A percentile compares a stretch with the other conserved stretches of the same genome.
Evolutionary conservation across 2,329 filamentous ascomycete species (phyloP).

Genomic region (Coniella vitis): DNA sequence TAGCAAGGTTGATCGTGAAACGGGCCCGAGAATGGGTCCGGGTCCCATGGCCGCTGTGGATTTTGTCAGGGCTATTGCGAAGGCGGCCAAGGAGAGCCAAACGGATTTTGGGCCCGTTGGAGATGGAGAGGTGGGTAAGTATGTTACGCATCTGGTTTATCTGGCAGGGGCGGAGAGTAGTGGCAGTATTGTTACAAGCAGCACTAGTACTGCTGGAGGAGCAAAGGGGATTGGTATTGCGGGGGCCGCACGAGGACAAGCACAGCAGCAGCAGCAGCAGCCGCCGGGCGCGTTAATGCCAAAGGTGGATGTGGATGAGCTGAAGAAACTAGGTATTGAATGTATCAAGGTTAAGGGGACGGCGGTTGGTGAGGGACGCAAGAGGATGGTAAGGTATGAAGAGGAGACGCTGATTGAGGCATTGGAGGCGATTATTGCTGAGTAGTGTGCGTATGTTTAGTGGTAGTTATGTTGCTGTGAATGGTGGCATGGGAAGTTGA

Average conservation of each 20-base stretch:
- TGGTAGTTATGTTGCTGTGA: no score
- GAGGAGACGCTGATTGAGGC: conserved; percentile 66
- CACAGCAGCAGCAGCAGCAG: no score
- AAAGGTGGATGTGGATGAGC: conserved; percentile 56
- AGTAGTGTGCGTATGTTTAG: neutral
- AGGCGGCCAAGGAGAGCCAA: conserved; percentile 64
- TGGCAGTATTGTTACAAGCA: neutral
- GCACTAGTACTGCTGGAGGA: no score
- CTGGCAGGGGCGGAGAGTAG: conserved; percentile 48
- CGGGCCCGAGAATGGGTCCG: conserved; percentile 57
- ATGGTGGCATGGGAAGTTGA: no score
- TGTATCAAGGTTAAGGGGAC: conserved; percentile 71
- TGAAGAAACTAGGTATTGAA: conserved; percentile 66
- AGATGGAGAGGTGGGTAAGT: conserved; percentile 43
- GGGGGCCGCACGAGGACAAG: no score
- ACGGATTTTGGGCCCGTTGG: conserved; percentile 31
- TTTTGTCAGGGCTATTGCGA: conserved; percentile 73
- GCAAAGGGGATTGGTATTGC: no score
- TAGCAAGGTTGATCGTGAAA: conserved; percentile 78
- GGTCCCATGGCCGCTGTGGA: conserved; percentile 66
- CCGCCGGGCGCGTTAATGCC: conserved; percentile 52
- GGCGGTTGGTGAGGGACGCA: conserved; percentile 38
- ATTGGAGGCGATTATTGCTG: conserved; percentile 31
- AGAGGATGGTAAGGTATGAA: conserved; percentile 63
- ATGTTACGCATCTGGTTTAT: conserved; percentile 80